phyloP scores from a whole-genome alignment of 2,329 filamentous ascomycete genomes.

The Gremmenia infestans region DNA sequence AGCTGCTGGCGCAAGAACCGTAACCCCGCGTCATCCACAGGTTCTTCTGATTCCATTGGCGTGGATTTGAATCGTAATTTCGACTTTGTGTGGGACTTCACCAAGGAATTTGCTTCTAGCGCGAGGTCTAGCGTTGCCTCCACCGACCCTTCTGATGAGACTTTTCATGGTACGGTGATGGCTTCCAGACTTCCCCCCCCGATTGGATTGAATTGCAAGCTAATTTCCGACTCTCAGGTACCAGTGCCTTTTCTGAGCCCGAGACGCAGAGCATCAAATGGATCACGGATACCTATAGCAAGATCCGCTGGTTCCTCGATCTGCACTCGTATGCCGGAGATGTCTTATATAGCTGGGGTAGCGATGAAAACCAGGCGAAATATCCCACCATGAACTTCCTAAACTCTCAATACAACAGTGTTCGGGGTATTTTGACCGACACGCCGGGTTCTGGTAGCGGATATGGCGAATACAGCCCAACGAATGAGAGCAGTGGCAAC shows the following conservation, averaged over 20 bases:
- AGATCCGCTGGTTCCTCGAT: slow-evolving; percentile 53
- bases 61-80: slow-evolving; percentile 55
- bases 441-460: slow-evolving; percentile 27
- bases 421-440: slow-evolving; percentile 43
- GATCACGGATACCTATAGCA: slow-evolving; percentile 44
- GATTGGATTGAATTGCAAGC: not conserved
- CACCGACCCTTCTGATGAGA: slow-evolving; percentile 39
- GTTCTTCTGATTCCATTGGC: slow-evolving; percentile 34
- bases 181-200: not conserved
- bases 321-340: slow-evolving; percentile 50
- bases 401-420: slow-evolving; percentile 47
- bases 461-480: slow-evolving; percentile 44
- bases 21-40: slow-evolving; percentile 37
- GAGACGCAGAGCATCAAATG: slow-evolving; percentile 52
- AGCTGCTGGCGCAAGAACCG: slow-evolving; percentile 54
- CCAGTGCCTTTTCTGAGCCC: slow-evolving; percentile 47
- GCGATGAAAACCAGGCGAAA: slow-evolving; percentile 46
- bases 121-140: slow-evolving; percentile 39
- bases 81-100: slow-evolving; percentile 53
- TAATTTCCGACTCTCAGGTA: slow-evolving; percentile 32
- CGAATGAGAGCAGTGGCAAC: slow-evolving; percentile 35
- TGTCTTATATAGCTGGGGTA: slow-evolving; percentile 53
- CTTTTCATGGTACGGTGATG: slow-evolving; percentile 36
- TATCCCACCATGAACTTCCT: slow-evolving; percentile 45
- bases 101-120: slow-evolving; percentile 35